These are phyloP conservation scores for Fusarium metavorans DNA, from an alignment of 2,329 filamentous ascomycete species.

Conservation along the genomic window DNA sequence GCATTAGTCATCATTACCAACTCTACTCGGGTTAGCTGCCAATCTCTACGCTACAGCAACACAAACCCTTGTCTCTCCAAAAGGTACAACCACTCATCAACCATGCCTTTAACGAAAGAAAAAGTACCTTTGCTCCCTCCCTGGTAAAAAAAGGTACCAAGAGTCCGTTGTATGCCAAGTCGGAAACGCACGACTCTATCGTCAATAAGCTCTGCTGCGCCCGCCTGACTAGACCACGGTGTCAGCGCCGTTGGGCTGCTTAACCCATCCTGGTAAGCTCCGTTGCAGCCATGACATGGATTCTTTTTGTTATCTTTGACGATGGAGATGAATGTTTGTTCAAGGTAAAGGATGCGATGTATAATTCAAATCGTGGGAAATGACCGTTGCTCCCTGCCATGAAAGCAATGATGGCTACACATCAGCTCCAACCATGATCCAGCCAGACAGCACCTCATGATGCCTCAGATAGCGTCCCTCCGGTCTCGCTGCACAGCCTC, in stretches of 20 bases:
- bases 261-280: constrained; percentile 11
- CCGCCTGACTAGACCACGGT: constrained; percentile 25
- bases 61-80: background rate
- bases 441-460: background rate
- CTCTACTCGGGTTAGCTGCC: background rate
- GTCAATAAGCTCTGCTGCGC: constrained; percentile 45
- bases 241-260: constrained; percentile 4
- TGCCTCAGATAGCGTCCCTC: background rate
- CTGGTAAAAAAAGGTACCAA: background rate
- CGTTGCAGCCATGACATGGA: constrained; percentile 3
- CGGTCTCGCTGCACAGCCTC: constrained; percentile 1
- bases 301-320: background rate
- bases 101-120: background rate
- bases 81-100: background rate
- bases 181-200: constrained; percentile 41
- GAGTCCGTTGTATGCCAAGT: constrained; percentile 33
- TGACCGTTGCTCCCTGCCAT: too few relatives aligned
- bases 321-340: background rate
- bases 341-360: too few relatives aligned
- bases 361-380: too few relatives aligned
- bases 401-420: too few relatives aligned
- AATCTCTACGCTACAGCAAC: background rate
- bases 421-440: background rate
- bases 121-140: background rate
- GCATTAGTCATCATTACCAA: constrained; percentile 1